A percentile compares a stretch with the other conserved stretches of the same genome.
Evolutionary conservation across 2,329 filamentous ascomycete species (phyloP).

Genomic region (Domatiomyces catenatus): DNA sequence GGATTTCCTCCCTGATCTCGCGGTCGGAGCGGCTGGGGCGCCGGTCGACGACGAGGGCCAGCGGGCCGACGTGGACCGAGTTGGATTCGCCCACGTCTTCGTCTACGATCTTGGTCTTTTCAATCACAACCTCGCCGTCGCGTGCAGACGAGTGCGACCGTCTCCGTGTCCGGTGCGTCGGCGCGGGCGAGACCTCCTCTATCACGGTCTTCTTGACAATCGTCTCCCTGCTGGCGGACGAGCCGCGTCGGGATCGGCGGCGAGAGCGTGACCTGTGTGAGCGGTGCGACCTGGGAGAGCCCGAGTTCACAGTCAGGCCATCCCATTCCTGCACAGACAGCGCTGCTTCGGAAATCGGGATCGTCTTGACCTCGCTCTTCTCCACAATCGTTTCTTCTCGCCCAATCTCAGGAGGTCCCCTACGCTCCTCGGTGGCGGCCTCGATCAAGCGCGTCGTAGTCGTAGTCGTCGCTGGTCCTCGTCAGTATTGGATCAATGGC

Average conservation of each 20-base stretch:
- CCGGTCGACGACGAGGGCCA: slow-evolving; percentile 36
- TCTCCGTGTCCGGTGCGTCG: slow-evolving; percentile 10
- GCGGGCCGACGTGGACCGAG: slow-evolving; percentile 29
- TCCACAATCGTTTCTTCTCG: slow-evolving; percentile 7
- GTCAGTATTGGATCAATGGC: slow-evolving; percentile 5
- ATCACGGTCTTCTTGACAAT: slow-evolving; percentile 14
- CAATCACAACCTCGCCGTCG: slow-evolving; percentile 23
- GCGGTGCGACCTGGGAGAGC: slow-evolving; percentile 12
- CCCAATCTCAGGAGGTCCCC: slow-evolving; percentile 9
- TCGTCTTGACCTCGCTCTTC: slow-evolving; percentile 10
- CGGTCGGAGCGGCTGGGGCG: slow-evolving; percentile 37
- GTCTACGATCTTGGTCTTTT: slow-evolving; percentile 21
- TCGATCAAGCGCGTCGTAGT: slow-evolving; percentile 20
- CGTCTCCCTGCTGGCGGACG: slow-evolving; percentile 13
- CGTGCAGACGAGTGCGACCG: slow-evolving; percentile 22
- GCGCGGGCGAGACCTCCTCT: slow-evolving; percentile 13
- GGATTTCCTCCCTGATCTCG: slow-evolving; percentile 59
- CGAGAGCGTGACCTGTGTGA: slow-evolving; percentile 21
- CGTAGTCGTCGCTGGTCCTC: slow-evolving; percentile 4
- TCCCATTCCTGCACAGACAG: slow-evolving; percentile 23
- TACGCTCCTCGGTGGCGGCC: slow-evolving; percentile 13
- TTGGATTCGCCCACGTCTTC: slow-evolving; percentile 32
- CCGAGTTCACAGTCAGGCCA: slow-evolving; percentile 14
- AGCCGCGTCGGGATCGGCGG: slow-evolving; percentile 11
- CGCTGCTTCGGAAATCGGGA: slow-evolving; percentile 18